Evolutionary conservation across 202 grass and related monocot species (phyloP).

Genomic region (Tripidium arundinaceum): DNA sequence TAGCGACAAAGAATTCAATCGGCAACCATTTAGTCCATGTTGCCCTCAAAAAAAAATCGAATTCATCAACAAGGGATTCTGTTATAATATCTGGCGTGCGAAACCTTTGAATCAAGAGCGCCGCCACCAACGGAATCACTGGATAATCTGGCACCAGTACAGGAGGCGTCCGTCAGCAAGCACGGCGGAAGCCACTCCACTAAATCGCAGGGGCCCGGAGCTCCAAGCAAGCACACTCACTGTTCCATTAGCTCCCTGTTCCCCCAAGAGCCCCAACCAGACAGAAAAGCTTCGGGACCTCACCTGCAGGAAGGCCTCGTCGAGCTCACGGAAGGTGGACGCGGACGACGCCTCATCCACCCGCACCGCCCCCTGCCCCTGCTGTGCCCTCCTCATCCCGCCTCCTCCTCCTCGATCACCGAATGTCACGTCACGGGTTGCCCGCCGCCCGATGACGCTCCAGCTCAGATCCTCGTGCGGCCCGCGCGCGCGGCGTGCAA

Average conservation of each 20-base stretch:
- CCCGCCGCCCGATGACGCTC: not conserved
- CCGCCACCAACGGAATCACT: too few species aligned
- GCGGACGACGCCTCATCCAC: constrained; percentile 61
- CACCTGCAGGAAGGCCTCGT: constrained; percentile 92
- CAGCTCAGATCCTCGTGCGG: constrained; percentile 13
- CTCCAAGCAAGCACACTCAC: not conserved
- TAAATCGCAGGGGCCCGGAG: not conserved
- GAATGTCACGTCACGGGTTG: constrained; percentile 8
- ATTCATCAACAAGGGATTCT: not conserved
- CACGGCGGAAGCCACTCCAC: not conserved
- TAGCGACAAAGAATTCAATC: not conserved
- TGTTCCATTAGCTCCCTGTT: constrained; percentile 17
- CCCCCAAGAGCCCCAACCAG: too few species aligned
- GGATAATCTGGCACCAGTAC: not conserved
- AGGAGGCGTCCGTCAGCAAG: not conserved
- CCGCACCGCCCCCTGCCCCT: constrained; percentile 40
- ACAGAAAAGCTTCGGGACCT: not conserved
- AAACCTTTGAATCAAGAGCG: not conserved
- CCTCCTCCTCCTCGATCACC: not conserved
- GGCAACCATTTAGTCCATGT: not conserved
- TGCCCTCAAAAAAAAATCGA: not conserved
- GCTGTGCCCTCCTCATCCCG: constrained; percentile 37
- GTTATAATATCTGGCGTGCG: not conserved
- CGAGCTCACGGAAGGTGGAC: constrained; percentile 88
- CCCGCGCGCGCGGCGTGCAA: not conserved